Evolutionary conservation across 2,329 filamentous ascomycete genomes (phyloP).

Genomic region (Dothideomycetes sp.): DNA sequence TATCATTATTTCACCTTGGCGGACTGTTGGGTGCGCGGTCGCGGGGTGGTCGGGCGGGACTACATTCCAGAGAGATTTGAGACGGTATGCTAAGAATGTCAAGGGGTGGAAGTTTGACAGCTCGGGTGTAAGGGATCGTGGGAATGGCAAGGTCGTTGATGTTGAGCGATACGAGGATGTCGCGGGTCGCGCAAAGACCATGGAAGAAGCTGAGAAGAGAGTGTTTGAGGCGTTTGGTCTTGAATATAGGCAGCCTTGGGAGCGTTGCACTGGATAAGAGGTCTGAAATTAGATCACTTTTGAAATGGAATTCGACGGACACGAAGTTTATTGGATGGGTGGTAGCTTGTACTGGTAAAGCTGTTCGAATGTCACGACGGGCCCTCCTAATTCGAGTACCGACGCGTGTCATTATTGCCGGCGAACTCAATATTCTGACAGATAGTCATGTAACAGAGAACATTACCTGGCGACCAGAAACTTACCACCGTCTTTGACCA

Average conservation of each 20-base stretch:
- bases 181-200: slow-evolving; percentile 34
- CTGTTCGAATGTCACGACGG: no score
- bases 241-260: slow-evolving; percentile 29
- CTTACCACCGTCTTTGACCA: no score
- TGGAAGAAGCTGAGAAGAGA: slow-evolving; percentile 64
- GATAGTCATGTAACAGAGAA: no score
- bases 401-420: no score
- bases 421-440: no score
- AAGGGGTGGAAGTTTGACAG: slow-evolving; percentile 80
- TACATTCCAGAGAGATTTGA: slow-evolving; percentile 79
- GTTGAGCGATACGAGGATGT: slow-evolving; percentile 56
- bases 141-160: slow-evolving; percentile 60
- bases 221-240: slow-evolving; percentile 71
- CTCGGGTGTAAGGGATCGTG: slow-evolving; percentile 64
- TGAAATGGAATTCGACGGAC: no score
- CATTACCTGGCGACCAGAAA: no score
- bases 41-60: slow-evolving; percentile 82
- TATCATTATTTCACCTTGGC: slow-evolving; percentile 84
- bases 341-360: no score
- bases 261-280: slow-evolving; percentile 35
- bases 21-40: slow-evolving; percentile 76
- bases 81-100: slow-evolving; percentile 64
- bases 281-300: no score
- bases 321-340: no score
- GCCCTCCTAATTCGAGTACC: no score